These are phyloP conservation scores for Talaromyces piceae DNA, from an alignment of 2,329 filamentous ascomycete genomes.

Conservation along the genomic window DNA sequence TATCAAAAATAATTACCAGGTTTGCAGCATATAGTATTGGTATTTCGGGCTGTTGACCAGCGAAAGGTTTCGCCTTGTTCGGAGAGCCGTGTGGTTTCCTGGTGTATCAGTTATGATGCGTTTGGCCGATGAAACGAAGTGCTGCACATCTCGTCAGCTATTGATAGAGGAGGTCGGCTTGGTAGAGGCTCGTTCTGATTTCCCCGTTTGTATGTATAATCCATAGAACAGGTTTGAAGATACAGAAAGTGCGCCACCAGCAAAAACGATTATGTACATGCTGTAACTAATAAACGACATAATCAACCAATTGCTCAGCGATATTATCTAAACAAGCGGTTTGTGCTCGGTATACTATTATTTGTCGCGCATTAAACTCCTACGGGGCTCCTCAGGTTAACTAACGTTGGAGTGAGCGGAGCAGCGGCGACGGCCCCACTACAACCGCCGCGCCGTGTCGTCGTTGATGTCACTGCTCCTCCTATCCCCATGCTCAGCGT, in stretches of 20 bases:
- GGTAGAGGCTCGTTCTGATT: not conserved
- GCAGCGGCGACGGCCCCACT: too few relatives aligned
- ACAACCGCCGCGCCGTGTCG: not conserved
- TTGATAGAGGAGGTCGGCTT: not conserved
- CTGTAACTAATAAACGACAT: too few relatives aligned
- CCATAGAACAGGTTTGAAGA: not conserved
- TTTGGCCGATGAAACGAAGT: not conserved
- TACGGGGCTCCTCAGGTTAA: too few relatives aligned
- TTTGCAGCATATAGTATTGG: slow-evolving; percentile 4
- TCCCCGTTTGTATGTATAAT: not conserved
- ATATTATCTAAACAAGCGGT: too few relatives aligned
- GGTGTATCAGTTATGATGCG: not conserved
- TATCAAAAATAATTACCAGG: not conserved
- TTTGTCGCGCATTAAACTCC: too few relatives aligned
- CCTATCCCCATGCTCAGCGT: not conserved
- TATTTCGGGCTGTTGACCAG: not conserved
- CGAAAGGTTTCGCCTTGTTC: not conserved
- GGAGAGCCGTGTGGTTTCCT: not conserved
- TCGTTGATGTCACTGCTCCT: not conserved
- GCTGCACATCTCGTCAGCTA: not conserved
- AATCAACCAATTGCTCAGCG: too few relatives aligned
- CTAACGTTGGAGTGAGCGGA: too few relatives aligned
- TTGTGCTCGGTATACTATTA: too few relatives aligned
- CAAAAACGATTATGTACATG: not conserved
- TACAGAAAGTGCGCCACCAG: not conserved